Base-by-base conservation (phyloP, 2,329 filamentous ascomycete genomes). In the Paecilomyces fulvus region DNA sequence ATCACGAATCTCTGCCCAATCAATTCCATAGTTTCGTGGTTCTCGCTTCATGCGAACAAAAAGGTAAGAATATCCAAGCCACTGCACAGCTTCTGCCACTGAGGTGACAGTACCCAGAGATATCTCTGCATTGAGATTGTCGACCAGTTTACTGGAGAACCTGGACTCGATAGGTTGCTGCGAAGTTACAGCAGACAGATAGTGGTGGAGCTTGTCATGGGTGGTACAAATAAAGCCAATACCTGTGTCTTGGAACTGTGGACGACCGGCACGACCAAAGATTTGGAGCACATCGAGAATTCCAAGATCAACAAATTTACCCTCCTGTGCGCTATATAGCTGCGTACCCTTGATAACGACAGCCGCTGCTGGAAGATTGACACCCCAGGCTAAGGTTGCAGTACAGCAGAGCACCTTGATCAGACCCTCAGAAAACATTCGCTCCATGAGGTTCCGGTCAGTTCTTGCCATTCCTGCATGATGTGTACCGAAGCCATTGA, bases 301-400 rank as follows among this genome's bases (percentile, higher is more conserved):
- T 2, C 94, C 92, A 4, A 99, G 80, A 67, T 99, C 94, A 20
- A 96, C 88, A 64, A 96, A 97, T 73, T 95, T 96, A 73, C 94
- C 94, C 54, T 95, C 92, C 70, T 96, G 90, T 0, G 94, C 87
- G 70, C 92, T 97, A 75, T 99, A 99, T 0, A 99, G 83, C 68
- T 97, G 92, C 0, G 94, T 99, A 14, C 94, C 94, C 71, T 99
- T 99, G 80, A 99, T 99, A 54, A 99, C 83, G 53, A 99, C 94
- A 0, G 94, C 95, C 0, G 94, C 94, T 31, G 94, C 94, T 0
- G 94, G 94, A 73, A 99, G 83, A 73, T 99, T 99, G 69, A 99
- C 92, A 85, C 94, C 94, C 94, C 94, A 99, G 0, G 94, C 94
- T 25, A 99, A 80, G 1, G 94, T 99, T 10, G 94, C 94, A 2